Evolutionary conservation across 1,284 basidiomycete species (phyloP).

Genomic region (Prillingera fragicola): DNA sequence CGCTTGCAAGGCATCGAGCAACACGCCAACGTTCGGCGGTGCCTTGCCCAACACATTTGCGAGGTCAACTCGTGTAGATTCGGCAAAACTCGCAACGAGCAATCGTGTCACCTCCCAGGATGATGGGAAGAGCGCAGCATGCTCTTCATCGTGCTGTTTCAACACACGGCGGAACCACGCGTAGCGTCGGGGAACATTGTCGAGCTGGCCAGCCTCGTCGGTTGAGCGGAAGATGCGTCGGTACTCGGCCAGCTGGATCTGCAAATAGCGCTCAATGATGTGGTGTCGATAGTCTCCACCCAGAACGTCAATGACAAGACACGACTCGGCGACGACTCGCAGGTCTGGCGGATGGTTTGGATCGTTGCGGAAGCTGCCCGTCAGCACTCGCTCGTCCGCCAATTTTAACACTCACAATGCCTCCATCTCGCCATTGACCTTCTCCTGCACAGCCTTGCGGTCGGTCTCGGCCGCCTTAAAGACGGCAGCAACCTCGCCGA

Average conservation of each 20-base stretch:
- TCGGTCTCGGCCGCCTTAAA: slow-evolving; percentile 72
- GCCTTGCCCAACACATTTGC: slow-evolving; percentile 47
- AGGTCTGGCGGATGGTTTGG: slow-evolving; percentile 62
- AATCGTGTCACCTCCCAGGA: slow-evolving; percentile 78
- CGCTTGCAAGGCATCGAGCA: slow-evolving; percentile 78
- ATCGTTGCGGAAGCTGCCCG: slow-evolving; percentile 68
- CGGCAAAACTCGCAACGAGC: slow-evolving; percentile 73
- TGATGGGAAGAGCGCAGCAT: slow-evolving; percentile 70
- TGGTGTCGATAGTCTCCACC: slow-evolving; percentile 66
- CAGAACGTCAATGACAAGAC: slow-evolving; percentile 75
- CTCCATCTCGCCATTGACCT: slow-evolving; percentile 83
- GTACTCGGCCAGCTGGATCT: slow-evolving; percentile 90
- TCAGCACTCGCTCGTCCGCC: not conserved
- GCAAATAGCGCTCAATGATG: slow-evolving; percentile 83
- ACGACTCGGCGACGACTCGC: slow-evolving; percentile 66
- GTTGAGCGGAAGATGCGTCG: slow-evolving; percentile 87
- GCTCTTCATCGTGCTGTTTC: slow-evolving; percentile 80
- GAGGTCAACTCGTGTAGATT: slow-evolving; percentile 62
- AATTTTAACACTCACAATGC: slow-evolving; percentile 60
- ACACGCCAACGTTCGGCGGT: slow-evolving; percentile 64
- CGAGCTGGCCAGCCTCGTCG: slow-evolving; percentile 90
- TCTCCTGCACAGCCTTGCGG: slow-evolving; percentile 66
- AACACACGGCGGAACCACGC: slow-evolving; percentile 95
- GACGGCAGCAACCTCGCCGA: slow-evolving; percentile 68
- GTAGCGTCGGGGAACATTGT: slow-evolving; percentile 88